These are phyloP conservation scores for Wickerhamiella shivajii DNA, from an alignment of 805 yeast species.

Conservation along the genomic window DNA sequence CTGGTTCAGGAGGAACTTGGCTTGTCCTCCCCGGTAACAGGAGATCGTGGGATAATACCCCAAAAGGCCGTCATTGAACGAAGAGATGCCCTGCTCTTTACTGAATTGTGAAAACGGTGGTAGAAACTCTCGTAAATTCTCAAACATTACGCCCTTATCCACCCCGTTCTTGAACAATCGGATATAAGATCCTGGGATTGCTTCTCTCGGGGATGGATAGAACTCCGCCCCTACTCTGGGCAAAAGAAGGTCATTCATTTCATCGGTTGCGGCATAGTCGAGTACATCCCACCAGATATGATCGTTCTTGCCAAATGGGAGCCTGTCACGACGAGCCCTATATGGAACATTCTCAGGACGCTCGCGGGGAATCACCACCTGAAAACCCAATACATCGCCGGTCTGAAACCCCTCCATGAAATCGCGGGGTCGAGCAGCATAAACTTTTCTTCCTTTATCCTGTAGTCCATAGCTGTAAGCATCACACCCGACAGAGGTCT, in stretches of 20 bases:
- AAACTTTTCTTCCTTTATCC: conserved; percentile 66
- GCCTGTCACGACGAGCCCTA: conserved; percentile 46
- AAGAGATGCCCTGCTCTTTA: conserved; percentile 15
- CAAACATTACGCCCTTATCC: conserved; percentile 48
- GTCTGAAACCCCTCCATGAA: conserved; percentile 39
- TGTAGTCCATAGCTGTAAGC: conserved; percentile 87
- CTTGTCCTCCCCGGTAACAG: conserved; percentile 65
- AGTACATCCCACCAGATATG: conserved; percentile 71
- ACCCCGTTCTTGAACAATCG: conserved; percentile 67
- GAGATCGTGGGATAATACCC: conserved; percentile 91
- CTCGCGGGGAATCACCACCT: conserved; percentile 49
- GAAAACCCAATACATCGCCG: conserved; percentile 76
- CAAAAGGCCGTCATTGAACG: conserved; percentile 59
- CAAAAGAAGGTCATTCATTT: conserved; percentile 54
- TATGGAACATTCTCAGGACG: conserved; percentile 14
- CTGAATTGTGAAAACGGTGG: conserved; percentile 54
- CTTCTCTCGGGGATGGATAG: conserved; percentile 13
- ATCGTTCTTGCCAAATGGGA: conserved; percentile 70
- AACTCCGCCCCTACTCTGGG: conserved; percentile 15
- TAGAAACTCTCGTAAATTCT: conserved; percentile 53
- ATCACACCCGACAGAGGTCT: conserved; percentile 93
- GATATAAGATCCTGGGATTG: conserved; percentile 37
- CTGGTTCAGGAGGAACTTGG: conserved; percentile 53
- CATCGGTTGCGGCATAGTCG: conserved; percentile 57
- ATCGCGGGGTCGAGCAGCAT: conserved; percentile 51